phyloP scores from a whole-genome alignment of 169 alveolate species.

The Eimeria sp. region DNA sequence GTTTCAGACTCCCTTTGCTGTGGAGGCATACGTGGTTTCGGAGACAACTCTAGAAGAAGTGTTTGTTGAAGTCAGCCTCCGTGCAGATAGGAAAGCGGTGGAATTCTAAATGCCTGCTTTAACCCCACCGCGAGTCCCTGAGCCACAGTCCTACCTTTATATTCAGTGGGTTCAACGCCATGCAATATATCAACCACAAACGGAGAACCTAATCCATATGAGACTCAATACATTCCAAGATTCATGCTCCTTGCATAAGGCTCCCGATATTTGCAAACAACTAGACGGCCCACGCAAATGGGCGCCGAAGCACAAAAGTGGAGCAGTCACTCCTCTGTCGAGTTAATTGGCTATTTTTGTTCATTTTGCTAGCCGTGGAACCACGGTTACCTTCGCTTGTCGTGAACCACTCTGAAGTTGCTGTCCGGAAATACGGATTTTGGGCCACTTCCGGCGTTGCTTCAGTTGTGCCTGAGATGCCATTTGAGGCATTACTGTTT shows the following conservation, averaged over 20 bases:
- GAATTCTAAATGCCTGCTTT: neutral
- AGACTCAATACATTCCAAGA: neutral
- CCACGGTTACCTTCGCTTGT: neutral
- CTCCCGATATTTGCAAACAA: neutral
- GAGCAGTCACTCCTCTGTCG: neutral
- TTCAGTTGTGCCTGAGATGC: neutral
- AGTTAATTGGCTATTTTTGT: neutral
- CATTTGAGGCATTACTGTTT: neutral
- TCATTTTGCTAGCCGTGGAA: neutral
- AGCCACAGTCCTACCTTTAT: neutral
- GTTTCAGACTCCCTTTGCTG: conserved; percentile 55
- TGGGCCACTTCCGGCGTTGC: neutral
- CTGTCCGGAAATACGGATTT: neutral
- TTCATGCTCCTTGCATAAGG: neutral
- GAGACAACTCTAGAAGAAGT: conserved; percentile 69
- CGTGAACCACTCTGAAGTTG: neutral
- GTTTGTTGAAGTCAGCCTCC: conserved; percentile 54
- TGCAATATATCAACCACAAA: neutral
- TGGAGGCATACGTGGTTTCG: conserved; percentile 63
- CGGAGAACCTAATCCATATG: neutral
- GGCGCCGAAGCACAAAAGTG: neutral
- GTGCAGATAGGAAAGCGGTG: neutral
- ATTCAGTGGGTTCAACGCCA: neutral
- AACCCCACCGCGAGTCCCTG: neutral
- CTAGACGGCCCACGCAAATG: neutral